These are phyloP conservation scores for California macrophylla DNA, from an alignment of 441 rosid genomes.

Conservation along the genomic window DNA sequence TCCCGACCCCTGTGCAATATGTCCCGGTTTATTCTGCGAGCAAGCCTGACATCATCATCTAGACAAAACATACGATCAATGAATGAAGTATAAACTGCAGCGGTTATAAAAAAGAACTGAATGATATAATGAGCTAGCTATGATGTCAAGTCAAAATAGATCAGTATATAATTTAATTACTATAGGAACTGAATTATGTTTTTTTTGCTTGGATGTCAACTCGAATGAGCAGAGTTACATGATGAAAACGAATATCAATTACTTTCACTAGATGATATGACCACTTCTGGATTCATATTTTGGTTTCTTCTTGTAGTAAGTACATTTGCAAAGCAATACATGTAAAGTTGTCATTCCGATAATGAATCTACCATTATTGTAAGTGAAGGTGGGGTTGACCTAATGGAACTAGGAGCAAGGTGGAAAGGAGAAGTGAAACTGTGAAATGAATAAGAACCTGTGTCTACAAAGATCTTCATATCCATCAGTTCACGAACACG, in stretches of 20 bases:
- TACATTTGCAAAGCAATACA: not conserved
- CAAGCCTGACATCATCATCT: slow-evolving; percentile 98
- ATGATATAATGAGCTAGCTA: not conserved
- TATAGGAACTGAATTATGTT: too few species aligned
- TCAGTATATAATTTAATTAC: not conserved
- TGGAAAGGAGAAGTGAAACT: slow-evolving; percentile 11
- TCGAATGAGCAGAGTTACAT: not conserved
- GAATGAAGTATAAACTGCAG: slow-evolving; percentile 14
- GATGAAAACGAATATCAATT: not conserved
- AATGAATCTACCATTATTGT: not conserved
- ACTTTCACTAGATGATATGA: not conserved
- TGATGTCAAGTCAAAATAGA: not conserved
- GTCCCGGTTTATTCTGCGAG: slow-evolving; percentile 87
- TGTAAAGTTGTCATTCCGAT: not conserved
- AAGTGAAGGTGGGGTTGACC: not conserved
- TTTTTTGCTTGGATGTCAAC: not conserved
- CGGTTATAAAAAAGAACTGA: not conserved
- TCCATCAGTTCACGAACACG: slow-evolving; percentile 78
- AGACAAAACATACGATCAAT: slow-evolving; percentile 11
- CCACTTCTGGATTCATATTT: not conserved
- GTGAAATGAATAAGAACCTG: slow-evolving; percentile 41
- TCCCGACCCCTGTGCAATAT: slow-evolving; percentile 88
- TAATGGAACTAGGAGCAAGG: not conserved
- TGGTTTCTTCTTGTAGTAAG: not conserved
- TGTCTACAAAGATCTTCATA: slow-evolving; percentile 92